Evolutionary conservation across 352 stramenopile genomes (phyloP).

Genomic region (Pythium utonaiense): DNA sequence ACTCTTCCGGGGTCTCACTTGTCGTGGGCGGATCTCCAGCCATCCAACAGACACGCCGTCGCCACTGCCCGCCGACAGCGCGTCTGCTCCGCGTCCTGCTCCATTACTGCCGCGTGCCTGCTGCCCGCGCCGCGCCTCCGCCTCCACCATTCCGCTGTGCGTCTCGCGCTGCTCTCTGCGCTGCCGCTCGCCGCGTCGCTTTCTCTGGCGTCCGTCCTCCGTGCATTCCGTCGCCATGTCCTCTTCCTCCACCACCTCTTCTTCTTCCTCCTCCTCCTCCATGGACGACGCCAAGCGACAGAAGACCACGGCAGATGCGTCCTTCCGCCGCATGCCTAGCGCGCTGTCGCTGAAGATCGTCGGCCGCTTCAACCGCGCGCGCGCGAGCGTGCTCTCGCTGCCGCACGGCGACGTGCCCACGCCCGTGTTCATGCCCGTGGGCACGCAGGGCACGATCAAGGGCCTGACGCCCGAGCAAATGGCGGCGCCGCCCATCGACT

Average conservation of each 20-base stretch:
- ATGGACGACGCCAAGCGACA: constrained; percentile 6
- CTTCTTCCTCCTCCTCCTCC: too few species aligned
- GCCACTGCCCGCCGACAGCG: too few species aligned
- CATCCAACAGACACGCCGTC: not conserved
- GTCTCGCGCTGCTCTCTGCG: not conserved
- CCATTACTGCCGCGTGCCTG: not conserved
- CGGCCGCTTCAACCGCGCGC: constrained; percentile 45
- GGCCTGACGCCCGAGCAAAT: constrained; percentile 86
- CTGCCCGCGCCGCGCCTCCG: not conserved
- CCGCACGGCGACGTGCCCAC: constrained; percentile 87
- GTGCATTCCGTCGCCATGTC: not conserved
- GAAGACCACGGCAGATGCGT: constrained; percentile 2
- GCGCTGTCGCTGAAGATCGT: constrained; percentile 46
- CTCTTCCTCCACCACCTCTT: not conserved
- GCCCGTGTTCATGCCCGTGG: constrained; percentile 97
- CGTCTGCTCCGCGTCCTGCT: not conserved
- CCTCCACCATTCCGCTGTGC: not conserved
- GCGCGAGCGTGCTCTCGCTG: constrained; percentile 71
- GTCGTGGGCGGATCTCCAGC: not conserved
- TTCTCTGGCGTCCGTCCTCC: not conserved
- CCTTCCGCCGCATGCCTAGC: constrained; percentile 41
- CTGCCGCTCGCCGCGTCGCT: not conserved
- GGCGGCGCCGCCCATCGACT: constrained; percentile 54
- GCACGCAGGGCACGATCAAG: constrained; percentile 97
- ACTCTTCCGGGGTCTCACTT: not conserved